Conservation (phyloP, 2,329 filamentous ascomycete species). For the Hypoxylon sp. region DNA sequence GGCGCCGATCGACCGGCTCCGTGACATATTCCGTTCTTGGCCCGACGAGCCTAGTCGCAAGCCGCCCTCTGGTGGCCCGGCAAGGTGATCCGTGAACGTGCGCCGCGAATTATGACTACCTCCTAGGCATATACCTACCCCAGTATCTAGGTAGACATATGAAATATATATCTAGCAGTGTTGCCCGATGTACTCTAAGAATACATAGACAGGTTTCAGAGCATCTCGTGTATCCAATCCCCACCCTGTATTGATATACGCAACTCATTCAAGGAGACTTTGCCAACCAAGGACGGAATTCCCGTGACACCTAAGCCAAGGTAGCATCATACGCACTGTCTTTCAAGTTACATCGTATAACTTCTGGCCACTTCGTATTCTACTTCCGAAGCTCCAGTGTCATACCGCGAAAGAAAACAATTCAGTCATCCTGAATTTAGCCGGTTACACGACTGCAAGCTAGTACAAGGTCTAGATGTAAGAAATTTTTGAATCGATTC, state of each 20-base stretch:
- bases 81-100: constrained; percentile 7
- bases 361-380: constrained; percentile 7
- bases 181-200: background rate
- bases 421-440: constrained; percentile 22
- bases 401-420: background rate
- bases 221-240: too few species aligned
- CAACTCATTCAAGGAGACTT: too few species aligned
- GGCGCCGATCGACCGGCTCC: constrained; percentile 61
- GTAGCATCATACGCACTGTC: constrained; percentile 4
- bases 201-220: too few species aligned
- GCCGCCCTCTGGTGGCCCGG: constrained; percentile 16
- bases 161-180: too few species aligned
- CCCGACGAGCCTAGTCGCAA: constrained; percentile 16
- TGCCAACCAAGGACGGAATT: too few species aligned
- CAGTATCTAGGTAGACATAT: too few species aligned
- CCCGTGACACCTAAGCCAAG: background rate
- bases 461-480: background rate
- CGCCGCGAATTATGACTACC: background rate
- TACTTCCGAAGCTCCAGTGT: background rate
- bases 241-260: too few species aligned
- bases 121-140: too few species aligned
- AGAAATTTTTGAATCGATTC: constrained; percentile 1
- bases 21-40: constrained; percentile 53
- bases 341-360: constrained; percentile 12
- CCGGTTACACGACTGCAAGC: constrained; percentile 14